phyloP scores from a whole-genome alignment of 495 filamentous ascomycete species.

The Penicillium pancosmium region DNA sequence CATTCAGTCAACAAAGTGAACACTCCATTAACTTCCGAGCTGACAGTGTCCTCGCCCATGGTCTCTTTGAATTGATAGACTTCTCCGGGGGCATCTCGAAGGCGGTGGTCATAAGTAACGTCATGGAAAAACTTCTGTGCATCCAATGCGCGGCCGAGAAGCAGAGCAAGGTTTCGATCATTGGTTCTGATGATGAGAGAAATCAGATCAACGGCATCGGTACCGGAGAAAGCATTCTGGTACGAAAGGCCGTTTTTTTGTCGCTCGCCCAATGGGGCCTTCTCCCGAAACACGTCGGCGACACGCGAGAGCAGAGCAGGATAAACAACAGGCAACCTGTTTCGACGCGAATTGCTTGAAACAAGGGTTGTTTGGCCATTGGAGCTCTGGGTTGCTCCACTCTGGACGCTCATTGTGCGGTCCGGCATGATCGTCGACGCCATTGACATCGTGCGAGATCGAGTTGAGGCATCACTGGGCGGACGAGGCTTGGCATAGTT shows the following conservation, averaged over 20 bases:
- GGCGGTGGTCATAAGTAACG: constrained; percentile 95
- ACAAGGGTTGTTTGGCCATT: constrained; percentile 43
- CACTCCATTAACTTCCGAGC: constrained; percentile 89
- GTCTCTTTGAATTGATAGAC: constrained; percentile 97
- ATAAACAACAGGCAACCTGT: constrained; percentile 79
- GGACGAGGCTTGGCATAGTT: constrained; percentile 36
- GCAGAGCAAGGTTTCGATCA: constrained; percentile 90
- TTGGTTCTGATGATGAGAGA: constrained; percentile 94
- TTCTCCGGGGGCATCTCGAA: constrained; percentile 87
- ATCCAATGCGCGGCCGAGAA: constrained; percentile 91
- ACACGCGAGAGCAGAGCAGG: constrained; percentile 90
- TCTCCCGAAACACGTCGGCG: constrained; percentile 85
- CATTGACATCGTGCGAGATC: constrained; percentile 80
- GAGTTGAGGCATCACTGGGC: constrained; percentile 47
- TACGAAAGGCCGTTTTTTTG: constrained; percentile 97
- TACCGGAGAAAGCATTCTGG: constrained; percentile 92
- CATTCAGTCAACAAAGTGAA: constrained; percentile 96
- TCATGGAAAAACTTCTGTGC: constrained; percentile 99
- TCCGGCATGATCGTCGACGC: constrained; percentile 72
- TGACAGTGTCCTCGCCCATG: constrained; percentile 78
- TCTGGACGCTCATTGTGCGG: constrained; percentile 52
- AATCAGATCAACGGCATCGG: constrained; percentile 94
- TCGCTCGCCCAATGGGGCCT: constrained; percentile 78
- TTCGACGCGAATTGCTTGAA: constrained; percentile 51
- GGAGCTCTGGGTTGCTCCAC: constrained; percentile 35